phyloP scores from a whole-genome alignment of 805 yeast species.

The Metschnikowia cerradonensis region DNA sequence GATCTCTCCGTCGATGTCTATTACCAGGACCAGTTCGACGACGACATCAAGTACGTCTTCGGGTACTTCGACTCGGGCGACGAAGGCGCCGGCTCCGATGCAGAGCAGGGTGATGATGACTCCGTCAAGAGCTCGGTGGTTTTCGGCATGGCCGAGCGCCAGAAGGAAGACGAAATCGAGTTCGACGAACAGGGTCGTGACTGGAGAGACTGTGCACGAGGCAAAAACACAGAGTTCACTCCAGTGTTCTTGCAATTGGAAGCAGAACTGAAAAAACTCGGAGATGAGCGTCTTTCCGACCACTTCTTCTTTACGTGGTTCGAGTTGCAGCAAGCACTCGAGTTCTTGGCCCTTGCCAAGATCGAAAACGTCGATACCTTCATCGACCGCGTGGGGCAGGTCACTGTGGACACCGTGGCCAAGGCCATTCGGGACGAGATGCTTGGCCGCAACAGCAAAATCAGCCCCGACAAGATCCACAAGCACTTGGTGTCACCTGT shows the following conservation, averaged over 20 bases:
- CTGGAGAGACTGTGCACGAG: constrained; percentile 71
- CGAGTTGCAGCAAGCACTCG: constrained; percentile 22
- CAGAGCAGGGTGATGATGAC: constrained; percentile 4
- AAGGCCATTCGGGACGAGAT: constrained; percentile 32
- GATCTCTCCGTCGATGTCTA: constrained; percentile 54
- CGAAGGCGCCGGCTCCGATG: constrained; percentile 9
- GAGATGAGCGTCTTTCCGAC: constrained; percentile 19
- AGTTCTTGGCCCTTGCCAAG: constrained; percentile 21
- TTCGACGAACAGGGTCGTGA: constrained; percentile 61
- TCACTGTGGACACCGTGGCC: constrained; percentile 47
- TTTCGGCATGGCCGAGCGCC: constrained; percentile 19
- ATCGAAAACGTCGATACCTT: constrained; percentile 25
- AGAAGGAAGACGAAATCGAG: constrained; percentile 30
- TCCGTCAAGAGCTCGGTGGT: constrained; percentile 9
- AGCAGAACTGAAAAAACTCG: constrained; percentile 13
- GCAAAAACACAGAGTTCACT: constrained; percentile 39
- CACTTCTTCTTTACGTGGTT: constrained; percentile 27
- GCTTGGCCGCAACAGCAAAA: constrained; percentile 18
- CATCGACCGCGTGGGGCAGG: constrained; percentile 32
- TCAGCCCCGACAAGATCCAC: constrained; percentile 51
- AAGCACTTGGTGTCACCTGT: constrained; percentile 39
- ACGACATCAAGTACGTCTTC: constrained; percentile 59
- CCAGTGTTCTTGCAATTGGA: constrained; percentile 19
- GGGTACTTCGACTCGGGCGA: constrained; percentile 43
- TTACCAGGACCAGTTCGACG: constrained; percentile 63